These are phyloP conservation scores for Geosiphon pyriformis DNA, from an alignment of 192 early-diverging fungal genomes.

Conservation along the genomic window DNA sequence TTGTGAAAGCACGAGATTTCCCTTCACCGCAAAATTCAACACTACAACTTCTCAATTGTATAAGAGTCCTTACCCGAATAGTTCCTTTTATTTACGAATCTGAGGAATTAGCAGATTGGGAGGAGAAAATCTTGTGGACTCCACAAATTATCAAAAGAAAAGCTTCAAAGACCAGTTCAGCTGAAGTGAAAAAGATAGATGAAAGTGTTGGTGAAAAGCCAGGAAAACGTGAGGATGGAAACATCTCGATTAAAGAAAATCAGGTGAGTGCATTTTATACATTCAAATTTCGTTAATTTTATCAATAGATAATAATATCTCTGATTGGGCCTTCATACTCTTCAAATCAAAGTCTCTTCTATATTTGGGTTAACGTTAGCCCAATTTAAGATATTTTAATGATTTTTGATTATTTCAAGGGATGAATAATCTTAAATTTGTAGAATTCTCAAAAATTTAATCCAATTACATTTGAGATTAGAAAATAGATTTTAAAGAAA, in stretches of 20 bases:
- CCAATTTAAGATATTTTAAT: too few relatives aligned
- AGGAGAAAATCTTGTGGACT: conserved; percentile 62
- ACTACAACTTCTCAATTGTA: conserved; percentile 71
- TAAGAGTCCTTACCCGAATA: conserved; percentile 77
- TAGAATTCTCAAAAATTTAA: background rate
- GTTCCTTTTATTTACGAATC: conserved; percentile 82
- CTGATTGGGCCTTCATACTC: too few relatives aligned
- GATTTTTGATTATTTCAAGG: too few relatives aligned
- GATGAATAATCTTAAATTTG: background rate
- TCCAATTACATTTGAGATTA: background rate
- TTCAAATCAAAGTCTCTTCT: too few relatives aligned
- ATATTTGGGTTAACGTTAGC: too few relatives aligned
- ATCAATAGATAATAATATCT: too few relatives aligned
- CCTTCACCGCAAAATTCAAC: conserved; percentile 46
- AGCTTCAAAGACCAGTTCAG: background rate
- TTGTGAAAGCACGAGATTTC: conserved; percentile 48
- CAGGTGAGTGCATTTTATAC: background rate
- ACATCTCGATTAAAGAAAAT: background rate
- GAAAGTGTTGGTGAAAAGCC: background rate
- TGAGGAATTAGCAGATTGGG: conserved; percentile 42
- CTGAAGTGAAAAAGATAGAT: background rate
- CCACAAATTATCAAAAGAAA: conserved; percentile 18
- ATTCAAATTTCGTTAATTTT: background rate
- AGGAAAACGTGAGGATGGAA: background rate
- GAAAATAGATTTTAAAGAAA: background rate